These are phyloP conservation scores for Sugiyamaella japonica DNA, from an alignment of 1,139 yeast species.

Conservation along the genomic window DNA sequence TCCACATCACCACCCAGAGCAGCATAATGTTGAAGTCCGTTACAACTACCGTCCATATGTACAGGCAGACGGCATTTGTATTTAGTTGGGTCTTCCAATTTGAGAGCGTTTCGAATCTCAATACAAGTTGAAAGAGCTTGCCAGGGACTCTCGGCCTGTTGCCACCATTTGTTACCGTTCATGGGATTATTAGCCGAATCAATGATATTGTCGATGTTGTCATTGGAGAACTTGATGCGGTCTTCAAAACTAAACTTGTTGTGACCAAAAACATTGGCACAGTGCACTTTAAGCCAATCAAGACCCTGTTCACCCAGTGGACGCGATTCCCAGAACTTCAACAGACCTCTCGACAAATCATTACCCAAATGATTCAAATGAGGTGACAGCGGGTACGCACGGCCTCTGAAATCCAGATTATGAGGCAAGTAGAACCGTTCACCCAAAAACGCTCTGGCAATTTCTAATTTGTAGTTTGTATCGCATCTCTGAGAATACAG, in stretches of 20 bases:
- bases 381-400: slow-evolving; percentile 93
- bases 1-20: slow-evolving; percentile 95
- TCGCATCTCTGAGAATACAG: slow-evolving; percentile 90
- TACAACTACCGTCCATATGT: slow-evolving; percentile 97
- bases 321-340: slow-evolving; percentile 87
- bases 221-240: slow-evolving; percentile 70
- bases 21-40: slow-evolving; percentile 96
- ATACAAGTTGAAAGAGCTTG: slow-evolving; percentile 86
- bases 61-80: slow-evolving; percentile 82
- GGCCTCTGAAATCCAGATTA: slow-evolving; percentile 90
- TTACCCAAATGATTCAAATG: slow-evolving; percentile 81
- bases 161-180: slow-evolving; percentile 71
- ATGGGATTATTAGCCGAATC: slow-evolving; percentile 75
- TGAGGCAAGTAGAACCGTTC: slow-evolving; percentile 94
- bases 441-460: slow-evolving; percentile 79
- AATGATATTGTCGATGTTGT: slow-evolving; percentile 59
- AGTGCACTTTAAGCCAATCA: slow-evolving; percentile 85
- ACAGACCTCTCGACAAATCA: slow-evolving; percentile 82
- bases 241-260: slow-evolving; percentile 81
- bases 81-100: slow-evolving; percentile 70
- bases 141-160: slow-evolving; percentile 89
- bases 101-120: slow-evolving; percentile 72
- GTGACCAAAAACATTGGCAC: slow-evolving; percentile 84
- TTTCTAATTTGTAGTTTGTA: slow-evolving; percentile 86
- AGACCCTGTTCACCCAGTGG: slow-evolving; percentile 74